Evolutionary conservation across 345 rosid species (phyloP).

Genomic region (Aquilaria malaccensis): DNA sequence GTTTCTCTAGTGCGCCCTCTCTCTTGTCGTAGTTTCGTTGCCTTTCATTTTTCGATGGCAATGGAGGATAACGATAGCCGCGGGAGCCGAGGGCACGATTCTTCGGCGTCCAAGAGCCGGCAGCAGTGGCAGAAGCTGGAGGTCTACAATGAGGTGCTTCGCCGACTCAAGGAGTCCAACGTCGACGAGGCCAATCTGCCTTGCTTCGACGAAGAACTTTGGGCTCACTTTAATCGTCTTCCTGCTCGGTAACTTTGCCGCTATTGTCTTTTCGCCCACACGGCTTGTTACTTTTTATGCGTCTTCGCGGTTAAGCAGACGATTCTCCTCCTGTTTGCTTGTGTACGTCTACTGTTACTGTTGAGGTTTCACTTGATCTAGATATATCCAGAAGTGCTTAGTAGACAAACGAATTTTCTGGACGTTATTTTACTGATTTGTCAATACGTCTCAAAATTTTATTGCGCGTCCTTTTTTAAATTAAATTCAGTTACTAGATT

Average conservation of each 20-base stretch:
- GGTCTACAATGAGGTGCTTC: conserved; percentile 63
- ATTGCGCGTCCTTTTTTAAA: too few relatives aligned
- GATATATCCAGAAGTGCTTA: too few relatives aligned
- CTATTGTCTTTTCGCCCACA: too few relatives aligned
- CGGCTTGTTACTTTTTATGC: not conserved
- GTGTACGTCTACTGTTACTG: not conserved
- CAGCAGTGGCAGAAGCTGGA: conserved; percentile 57
- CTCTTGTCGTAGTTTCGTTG: not conserved
- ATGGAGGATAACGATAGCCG: conserved; percentile 68
- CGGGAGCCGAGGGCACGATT: conserved; percentile 39
- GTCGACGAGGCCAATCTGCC: conserved; percentile 47
- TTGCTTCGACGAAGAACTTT: conserved; percentile 72
- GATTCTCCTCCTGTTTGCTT: not conserved
- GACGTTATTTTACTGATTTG: too few relatives aligned
- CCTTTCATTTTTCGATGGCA: conserved; percentile 23
- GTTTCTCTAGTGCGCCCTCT: not conserved
- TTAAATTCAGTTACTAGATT: too few relatives aligned
- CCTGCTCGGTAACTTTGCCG: conserved; percentile 56
- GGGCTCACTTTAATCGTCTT: conserved; percentile 90
- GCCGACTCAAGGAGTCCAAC: conserved; percentile 53
- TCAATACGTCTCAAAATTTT: too few relatives aligned
- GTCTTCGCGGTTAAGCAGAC: too few relatives aligned
- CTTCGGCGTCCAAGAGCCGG: conserved; percentile 31
- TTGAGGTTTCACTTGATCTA: too few relatives aligned
- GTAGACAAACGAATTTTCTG: too few relatives aligned